Evolutionary conservation across 805 yeast genomes (phyloP).

Genomic region (Myxozyma melibiosi): DNA sequence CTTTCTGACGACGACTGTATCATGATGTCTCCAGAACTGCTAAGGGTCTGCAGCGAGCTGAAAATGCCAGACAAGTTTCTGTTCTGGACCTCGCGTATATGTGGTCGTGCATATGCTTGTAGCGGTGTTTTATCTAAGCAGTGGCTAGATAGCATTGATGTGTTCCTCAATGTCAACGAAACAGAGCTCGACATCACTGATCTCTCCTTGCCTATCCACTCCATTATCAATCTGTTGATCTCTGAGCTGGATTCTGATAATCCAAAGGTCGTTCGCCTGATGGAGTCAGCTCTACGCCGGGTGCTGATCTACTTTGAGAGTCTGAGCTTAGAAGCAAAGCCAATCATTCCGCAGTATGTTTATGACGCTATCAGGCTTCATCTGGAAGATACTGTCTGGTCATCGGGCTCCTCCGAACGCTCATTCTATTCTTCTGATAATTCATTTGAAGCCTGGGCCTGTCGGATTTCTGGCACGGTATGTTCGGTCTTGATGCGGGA

Average conservation of each 20-base stretch:
- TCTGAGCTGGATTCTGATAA: constrained; percentile 12
- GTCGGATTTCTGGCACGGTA: not conserved
- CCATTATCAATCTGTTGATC: not conserved
- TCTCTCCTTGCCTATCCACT: not conserved
- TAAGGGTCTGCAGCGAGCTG: constrained; percentile 6
- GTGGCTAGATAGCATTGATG: constrained; percentile 9
- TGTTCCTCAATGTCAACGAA: not conserved
- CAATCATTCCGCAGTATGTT: not conserved
- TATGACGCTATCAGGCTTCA: not conserved
- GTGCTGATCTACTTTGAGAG: not conserved
- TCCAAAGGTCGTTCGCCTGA: not conserved
- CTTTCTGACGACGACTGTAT: constrained; percentile 4
- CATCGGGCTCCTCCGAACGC: too few species aligned
- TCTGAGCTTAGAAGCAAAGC: not conserved
- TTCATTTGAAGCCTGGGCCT: constrained; percentile 4
- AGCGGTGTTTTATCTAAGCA: constrained; percentile 6
- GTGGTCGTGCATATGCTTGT: constrained; percentile 26
- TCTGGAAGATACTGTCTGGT: not conserved
- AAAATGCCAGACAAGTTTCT: constrained; percentile 17
- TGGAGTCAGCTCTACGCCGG: constrained; percentile 10
- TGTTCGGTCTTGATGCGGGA: constrained; percentile 3
- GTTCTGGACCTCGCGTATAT: constrained; percentile 18
- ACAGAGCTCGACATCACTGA: not conserved
- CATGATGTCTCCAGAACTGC: constrained; percentile 5
- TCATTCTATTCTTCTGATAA: constrained; percentile 7